These are phyloP conservation scores for Diospyros kaki DNA, from an alignment of 148 eudicot genomes.

Conservation along the genomic window DNA sequence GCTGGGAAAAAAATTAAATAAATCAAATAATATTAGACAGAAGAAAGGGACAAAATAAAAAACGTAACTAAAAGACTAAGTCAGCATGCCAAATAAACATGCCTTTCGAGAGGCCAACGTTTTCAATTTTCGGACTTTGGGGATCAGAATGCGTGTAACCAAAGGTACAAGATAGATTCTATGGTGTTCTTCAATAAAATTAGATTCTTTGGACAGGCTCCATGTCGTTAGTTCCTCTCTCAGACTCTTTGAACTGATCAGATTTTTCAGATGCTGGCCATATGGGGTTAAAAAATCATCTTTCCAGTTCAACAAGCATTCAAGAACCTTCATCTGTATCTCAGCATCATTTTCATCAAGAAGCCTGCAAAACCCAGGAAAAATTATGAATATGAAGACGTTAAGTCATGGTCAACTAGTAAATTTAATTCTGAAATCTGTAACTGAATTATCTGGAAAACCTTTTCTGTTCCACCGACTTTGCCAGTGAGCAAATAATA, in stretches of 20 bases:
- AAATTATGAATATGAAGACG: background rate
- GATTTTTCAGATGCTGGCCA: conserved; percentile 63
- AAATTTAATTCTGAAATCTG: background rate
- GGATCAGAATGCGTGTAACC: conserved; percentile 60
- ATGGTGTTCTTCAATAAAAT: conserved; percentile 54
- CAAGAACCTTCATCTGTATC: conserved; percentile 71
- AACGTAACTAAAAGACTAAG: no score
- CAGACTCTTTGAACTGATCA: conserved; percentile 58
- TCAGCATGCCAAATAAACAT: background rate
- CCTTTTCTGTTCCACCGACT: background rate
- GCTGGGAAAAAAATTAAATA: conserved; percentile 37
- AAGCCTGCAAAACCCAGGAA: conserved; percentile 44
- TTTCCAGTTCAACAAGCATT: conserved; percentile 89
- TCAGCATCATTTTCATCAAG: conserved; percentile 83
- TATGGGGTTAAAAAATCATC: conserved; percentile 68
- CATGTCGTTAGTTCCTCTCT: conserved; percentile 88
- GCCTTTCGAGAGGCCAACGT: conserved; percentile 85
- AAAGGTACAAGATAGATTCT: conserved; percentile 63
- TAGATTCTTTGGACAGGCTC: conserved; percentile 71
- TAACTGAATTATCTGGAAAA: background rate
- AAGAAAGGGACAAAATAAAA: background rate
- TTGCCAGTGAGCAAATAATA: background rate
- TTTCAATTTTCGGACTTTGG: conserved; percentile 75
- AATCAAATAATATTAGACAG: background rate
- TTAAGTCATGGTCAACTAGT: background rate